Base-by-base conservation (phyloP, 148 eudicot species). In the Tetragonia tetragonoides region DNA sequence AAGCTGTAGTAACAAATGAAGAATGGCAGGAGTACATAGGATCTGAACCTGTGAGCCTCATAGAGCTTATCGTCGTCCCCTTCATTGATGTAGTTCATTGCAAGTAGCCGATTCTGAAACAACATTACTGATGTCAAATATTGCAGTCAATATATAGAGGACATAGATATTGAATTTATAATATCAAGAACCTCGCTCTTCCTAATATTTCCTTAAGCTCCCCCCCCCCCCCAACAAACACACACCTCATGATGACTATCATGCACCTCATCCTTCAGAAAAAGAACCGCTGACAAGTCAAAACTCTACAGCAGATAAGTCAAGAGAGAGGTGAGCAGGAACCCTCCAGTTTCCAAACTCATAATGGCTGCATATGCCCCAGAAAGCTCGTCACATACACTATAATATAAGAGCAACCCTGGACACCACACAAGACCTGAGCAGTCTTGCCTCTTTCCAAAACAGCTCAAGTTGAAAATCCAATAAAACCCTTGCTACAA, bases 21-120 rank as follows among this genome's bases (percentile, higher is more conserved):
- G 46, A 74, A 73, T 51, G 62, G 18, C 24, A 39, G 17, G 17
- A 38, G 66, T 65, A 18, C 14, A 51, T 60, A 61, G 67, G 63
- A 60, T 76, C 61, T 70, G 78, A 75, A 95, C 99, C 99, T 95
- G 92, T 95, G 99, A 84, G 94, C 90, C 79, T 88, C 96, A 68
- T 87, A 89, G 66, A 95, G 81, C 84, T 89, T 95, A 44, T 91
- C 97, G 80, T 95, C 97, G 57, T 83, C 84, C 77, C 99, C 99
- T 84, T 95, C 99, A 80, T 93, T 87, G 70, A 91, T 95, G 85
- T 95, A 95, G 86, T 95, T 95, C 98, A 95, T 90, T 65, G 99
- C 99, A 84, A 95, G 94, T 81, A 95, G 79, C 16, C 99, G 97
- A 80, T 95, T 95, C 99, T 95, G 95, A 81, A 83, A 84, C 34